Base-by-base conservation (phyloP, 1,139 yeast species). In the Debaryomyces sp. region DNA sequence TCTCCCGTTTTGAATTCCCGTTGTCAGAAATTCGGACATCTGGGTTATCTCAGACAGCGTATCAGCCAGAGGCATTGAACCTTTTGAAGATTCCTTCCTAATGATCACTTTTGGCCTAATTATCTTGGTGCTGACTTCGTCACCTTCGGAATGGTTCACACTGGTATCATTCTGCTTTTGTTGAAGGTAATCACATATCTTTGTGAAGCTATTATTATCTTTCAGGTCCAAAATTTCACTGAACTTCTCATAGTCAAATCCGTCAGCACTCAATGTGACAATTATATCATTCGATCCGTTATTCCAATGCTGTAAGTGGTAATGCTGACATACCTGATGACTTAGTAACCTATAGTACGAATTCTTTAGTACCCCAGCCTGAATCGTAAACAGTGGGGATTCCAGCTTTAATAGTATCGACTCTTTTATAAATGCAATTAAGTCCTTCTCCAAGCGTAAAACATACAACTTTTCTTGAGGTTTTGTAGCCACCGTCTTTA, bases 261-360 rank as follows among this genome's bases (percentile, higher is more conserved):
- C 48, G 8, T 41, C 42, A 6, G 34, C 17, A 21, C 42, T 22
- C 27, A 45, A 35, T 13, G 63, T 59, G 6, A 66, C 72, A 12
- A 64, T 53, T 8, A 68, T 68, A 40, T 67, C 71, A 46, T 61
- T 62, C 30, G 54, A 43, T n/a, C 53, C 54, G 48, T 60, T 64
- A 48, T 65, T 67, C 63, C 64, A 60, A 48, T 68, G 73, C 44
- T 59, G 61, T 48, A 87, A 63, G 24, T 74, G 70, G 59, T 86
- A 85, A 62, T 85, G 85, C 36, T 84, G 87, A 13, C 91, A 88
- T 29, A 85, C 67, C 53, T 86, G 87, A 62, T 87, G 91, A 1
- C 86, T 77, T 47, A 87, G 65, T 35, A 87, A 67, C 54, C 92
- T 67, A 56, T 82, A 84, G 61, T 84, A 87, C 1, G 89, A 83